A percentile compares a stretch with the other conserved stretches of the same genome.
These are phyloP conservation scores for Hypoxylon sp. DNA, from an alignment of 2,329 filamentous ascomycete species.

Conservation along the genomic window DNA sequence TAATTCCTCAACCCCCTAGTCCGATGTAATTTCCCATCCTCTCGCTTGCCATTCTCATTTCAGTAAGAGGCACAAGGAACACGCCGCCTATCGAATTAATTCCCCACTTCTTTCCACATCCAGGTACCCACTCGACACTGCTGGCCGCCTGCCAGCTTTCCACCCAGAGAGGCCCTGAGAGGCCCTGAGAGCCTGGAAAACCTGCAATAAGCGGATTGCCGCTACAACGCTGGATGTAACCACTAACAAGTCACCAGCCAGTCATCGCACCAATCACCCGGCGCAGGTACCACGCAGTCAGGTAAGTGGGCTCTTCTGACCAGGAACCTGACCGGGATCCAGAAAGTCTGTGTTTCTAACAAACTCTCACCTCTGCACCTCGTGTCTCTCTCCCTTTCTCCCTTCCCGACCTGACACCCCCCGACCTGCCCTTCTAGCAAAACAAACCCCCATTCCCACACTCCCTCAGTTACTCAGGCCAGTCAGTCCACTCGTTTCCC, in stretches of 20 bases:
- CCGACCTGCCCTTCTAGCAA: conserved; percentile 43
- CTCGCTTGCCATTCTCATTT: conserved; percentile 45
- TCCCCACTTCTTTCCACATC: conserved; percentile 31
- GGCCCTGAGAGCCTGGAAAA: conserved; percentile 5
- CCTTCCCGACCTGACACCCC: conserved; percentile 33
- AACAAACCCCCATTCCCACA: conserved; percentile 47
- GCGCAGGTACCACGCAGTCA: conserved; percentile 14
- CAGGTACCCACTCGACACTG: conserved; percentile 16
- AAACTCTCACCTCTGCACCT: conserved; percentile 34
- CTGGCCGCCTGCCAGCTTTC: conserved; percentile 17
- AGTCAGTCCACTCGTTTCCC: conserved; percentile 48
- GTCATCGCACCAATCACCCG: conserved; percentile 25
- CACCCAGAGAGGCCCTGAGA: too few relatives aligned
- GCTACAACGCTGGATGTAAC: conserved; percentile 33
- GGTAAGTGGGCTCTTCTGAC: conserved; percentile 21
- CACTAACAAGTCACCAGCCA: conserved; percentile 30
- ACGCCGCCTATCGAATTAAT: conserved; percentile 35
- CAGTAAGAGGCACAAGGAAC: conserved; percentile 37
- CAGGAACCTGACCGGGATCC: conserved; percentile 20
- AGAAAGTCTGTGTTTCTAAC: conserved; percentile 30
- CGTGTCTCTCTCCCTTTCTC: conserved; percentile 35
- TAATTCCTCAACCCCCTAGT: conserved; percentile 36
- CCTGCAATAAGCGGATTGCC: conserved; percentile 4
- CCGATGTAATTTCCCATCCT: conserved; percentile 48
- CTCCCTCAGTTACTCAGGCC: conserved; percentile 43